Percentiles rank a stretch among this genome's conserved stretches.
Evolutionary conservation across 75 land plant species (phyloP).

Genomic region (Adiantum capillusveneris): DNA sequence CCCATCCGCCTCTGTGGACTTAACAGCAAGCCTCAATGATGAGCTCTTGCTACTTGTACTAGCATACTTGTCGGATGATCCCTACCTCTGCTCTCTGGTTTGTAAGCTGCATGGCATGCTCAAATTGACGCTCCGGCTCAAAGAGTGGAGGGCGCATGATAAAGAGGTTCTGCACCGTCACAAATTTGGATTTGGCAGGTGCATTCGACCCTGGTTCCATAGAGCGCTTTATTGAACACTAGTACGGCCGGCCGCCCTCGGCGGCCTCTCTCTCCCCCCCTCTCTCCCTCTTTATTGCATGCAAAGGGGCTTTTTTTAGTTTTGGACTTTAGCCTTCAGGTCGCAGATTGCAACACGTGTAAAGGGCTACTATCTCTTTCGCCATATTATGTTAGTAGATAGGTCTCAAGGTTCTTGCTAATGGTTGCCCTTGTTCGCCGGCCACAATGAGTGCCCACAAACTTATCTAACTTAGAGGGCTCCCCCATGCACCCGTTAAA

Average conservation of each 20-base stretch:
- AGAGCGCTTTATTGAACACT: constrained; percentile 24
- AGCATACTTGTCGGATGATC: constrained; percentile 10
- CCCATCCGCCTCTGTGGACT: constrained; percentile 5
- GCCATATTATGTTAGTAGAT: too few species aligned
- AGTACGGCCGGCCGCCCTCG: constrained; percentile 15
- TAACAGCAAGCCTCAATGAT: constrained; percentile 23
- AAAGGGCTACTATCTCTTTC: too few species aligned
- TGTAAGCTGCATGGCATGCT: constrained; percentile 31
- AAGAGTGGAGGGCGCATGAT: constrained; percentile 31
- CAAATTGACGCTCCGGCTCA: constrained; percentile 20
- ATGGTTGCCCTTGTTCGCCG: constrained; percentile 19
- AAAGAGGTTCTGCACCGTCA: constrained; percentile 26
- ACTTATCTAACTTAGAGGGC: too few species aligned
- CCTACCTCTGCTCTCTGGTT: constrained; percentile 26
- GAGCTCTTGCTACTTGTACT: constrained; percentile 22
- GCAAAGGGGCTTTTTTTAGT: too few species aligned
- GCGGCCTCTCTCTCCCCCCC: too few species aligned
- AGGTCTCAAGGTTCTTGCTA: constrained; percentile 22
- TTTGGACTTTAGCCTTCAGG: too few species aligned
- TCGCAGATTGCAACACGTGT: too few species aligned
- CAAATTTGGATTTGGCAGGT: constrained; percentile 24
- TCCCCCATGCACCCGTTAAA: too few species aligned
- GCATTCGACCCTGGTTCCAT: constrained; percentile 21
- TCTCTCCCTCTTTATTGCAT: too few species aligned
- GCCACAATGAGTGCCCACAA: too few species aligned